phyloP scores from a whole-genome alignment of 768 basidiomycete species.

The Serendipita vermifera region DNA sequence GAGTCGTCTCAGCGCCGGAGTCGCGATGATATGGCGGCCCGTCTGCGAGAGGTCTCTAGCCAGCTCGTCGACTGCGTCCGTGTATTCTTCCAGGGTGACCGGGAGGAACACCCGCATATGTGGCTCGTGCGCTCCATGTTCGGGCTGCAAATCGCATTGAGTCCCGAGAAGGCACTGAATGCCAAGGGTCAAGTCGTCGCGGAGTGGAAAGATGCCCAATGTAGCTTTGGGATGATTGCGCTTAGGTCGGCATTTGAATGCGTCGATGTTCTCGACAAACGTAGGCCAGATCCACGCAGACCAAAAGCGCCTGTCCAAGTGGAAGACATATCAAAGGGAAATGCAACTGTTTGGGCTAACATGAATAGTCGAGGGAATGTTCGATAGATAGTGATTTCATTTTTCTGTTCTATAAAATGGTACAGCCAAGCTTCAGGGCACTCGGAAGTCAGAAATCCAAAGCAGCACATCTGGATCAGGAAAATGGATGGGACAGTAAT shows the following conservation, averaged over 20 bases:
- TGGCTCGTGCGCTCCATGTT: not conserved
- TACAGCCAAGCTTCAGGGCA: too few species aligned
- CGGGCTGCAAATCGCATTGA: not conserved
- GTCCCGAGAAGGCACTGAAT: not conserved
- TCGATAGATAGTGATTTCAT: too few species aligned
- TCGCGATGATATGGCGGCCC: not conserved
- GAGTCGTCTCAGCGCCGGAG: not conserved
- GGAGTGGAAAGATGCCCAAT: not conserved
- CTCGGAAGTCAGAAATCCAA: too few species aligned
- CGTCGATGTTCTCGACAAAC: not conserved
- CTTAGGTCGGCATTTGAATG: not conserved
- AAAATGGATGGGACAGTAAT: too few species aligned
- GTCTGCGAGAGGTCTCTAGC: not conserved
- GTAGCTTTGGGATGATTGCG: constrained; percentile 2
- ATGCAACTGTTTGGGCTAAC: too few species aligned
- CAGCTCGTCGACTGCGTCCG: not conserved
- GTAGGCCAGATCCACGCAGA: not conserved
- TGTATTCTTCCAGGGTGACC: not conserved
- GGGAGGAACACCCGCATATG: not conserved
- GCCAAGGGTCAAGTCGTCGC: not conserved
- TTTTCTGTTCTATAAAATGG: too few species aligned
- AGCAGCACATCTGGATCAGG: too few species aligned
- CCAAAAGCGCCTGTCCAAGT: too few species aligned
- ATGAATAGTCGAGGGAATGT: too few species aligned
- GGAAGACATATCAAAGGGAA: too few species aligned